Base-by-base conservation (phyloP, 768 basidiomycete species). In the Suillus subalutaceus region DNA sequence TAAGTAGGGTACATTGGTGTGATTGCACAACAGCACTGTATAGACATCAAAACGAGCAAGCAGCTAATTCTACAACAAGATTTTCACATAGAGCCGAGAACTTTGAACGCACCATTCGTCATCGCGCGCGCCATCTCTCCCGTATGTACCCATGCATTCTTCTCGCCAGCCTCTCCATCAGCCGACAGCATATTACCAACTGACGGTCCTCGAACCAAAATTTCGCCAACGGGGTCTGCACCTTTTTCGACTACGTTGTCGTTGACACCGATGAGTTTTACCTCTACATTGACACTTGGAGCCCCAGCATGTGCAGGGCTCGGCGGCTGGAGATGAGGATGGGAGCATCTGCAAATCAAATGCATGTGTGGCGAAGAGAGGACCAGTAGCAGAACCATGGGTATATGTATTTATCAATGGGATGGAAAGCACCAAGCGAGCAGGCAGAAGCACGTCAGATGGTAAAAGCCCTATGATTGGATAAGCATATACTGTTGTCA, bases 261-360 rank as follows among this genome's bases (percentile, higher is more conserved):
- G 52, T 89, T 81, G 12, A 93, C 85, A 0, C 84, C 88, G 0
- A 84, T 73, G n/a, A 98, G 82, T 73, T 94, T 91, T 6, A 86
- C 88, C 76, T 97, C 96, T 0, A 95, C 81, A 71, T 96, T 96
- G 63, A 89, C 82, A n/a, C 88, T 85, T 3, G 96, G 96, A 4
- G 94, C 89, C 5, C 95, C 96, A 15, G 86, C 85, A 66, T 86
- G 85, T 16, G 83, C 80, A 10, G 75, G 75, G 66, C 44, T 79
- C 76, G 7, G 70, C 66, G 6, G 76, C 70, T 26, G 76, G 73
- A 6, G 75, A 70, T 23, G 76, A 74, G 6, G 75, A 70, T 4
- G 85, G 82, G 74, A 94, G 87, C 13, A 88, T 83, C 77, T 97
- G 96, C 32, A 97, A 76, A 74, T 98, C 96, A 63, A 93, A 85